phyloP scores from a whole-genome alignment of 208 protist species.

The Trypanosoma platydactyli region DNA sequence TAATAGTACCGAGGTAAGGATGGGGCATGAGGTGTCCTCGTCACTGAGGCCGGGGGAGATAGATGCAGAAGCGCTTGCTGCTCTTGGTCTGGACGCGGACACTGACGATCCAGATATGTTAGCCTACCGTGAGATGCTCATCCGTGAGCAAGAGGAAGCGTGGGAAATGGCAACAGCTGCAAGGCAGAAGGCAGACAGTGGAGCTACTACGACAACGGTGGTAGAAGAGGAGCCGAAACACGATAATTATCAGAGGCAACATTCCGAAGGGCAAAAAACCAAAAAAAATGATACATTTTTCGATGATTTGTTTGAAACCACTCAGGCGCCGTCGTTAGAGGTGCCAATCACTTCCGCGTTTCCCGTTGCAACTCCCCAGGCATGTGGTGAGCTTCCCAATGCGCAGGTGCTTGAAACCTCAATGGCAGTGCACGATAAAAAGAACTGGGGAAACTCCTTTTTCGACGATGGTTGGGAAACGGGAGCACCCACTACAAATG shows the following conservation, averaged over 20 bases:
- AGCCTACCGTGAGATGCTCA: constrained; percentile 49
- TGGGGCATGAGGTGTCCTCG: background rate
- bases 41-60: constrained; percentile 20
- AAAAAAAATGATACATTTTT: constrained; percentile 57
- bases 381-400: background rate
- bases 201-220: background rate
- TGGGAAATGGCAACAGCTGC: constrained; percentile 33
- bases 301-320: constrained; percentile 71
- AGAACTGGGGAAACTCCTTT: constrained; percentile 26
- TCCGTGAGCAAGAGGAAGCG: constrained; percentile 74
- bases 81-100: constrained; percentile 49
- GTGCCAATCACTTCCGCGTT: background rate
- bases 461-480: constrained; percentile 33
- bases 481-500: constrained; percentile 26
- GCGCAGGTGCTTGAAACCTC: background rate
- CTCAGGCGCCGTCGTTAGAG: constrained; percentile 12
- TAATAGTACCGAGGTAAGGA: background rate
- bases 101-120: constrained; percentile 60
- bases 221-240: constrained; percentile 10
- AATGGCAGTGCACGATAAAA: background rate
- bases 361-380: constrained; percentile 11
- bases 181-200: constrained; percentile 14
- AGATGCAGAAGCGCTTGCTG: constrained; percentile 54
- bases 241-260: background rate
- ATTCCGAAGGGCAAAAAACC: constrained; percentile 6